These are phyloP conservation scores for Magnaporthiopsis incrustans DNA, from an alignment of 2,329 filamentous ascomycete genomes.

Conservation along the genomic window DNA sequence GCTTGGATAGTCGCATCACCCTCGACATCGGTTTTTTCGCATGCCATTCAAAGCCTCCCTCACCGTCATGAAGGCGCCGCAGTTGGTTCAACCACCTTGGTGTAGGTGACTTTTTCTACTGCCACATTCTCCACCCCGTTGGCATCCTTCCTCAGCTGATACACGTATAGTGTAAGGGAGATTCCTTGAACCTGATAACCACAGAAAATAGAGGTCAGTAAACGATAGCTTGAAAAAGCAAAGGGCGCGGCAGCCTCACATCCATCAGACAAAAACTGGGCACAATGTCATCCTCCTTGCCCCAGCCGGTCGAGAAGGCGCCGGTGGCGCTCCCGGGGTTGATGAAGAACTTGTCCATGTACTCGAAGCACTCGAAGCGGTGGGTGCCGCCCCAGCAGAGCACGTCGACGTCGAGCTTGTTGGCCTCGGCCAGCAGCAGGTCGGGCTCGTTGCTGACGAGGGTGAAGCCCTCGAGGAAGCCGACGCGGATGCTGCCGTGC, in stretches of 20 bases:
- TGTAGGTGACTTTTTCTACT: conserved; percentile 81
- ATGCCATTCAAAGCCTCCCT: not conserved
- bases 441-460: conserved; percentile 60
- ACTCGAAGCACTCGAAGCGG: conserved; percentile 63
- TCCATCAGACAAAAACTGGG: conserved; percentile 98
- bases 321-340: conserved; percentile 62
- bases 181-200: conserved; percentile 79
- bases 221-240: not conserved
- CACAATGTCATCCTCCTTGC: conserved; percentile 60
- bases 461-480: conserved; percentile 61
- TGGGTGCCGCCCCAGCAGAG: conserved; percentile 63
- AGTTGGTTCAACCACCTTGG: conserved; percentile 60
- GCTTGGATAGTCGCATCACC: not conserved
- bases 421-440: conserved; percentile 58
- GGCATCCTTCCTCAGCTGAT: conserved; percentile 71
- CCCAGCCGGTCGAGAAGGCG: conserved; percentile 52
- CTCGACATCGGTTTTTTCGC: not conserved
- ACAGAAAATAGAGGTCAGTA: conserved; percentile 15
- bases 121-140: conserved; percentile 72
- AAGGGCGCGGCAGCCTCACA: conserved; percentile 49
- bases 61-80: conserved; percentile 37
- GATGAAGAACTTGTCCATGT: conserved; percentile 68
- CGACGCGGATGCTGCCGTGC: conserved; percentile 56
- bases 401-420: conserved; percentile 61
- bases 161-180: conserved; percentile 91